phyloP scores from a whole-genome alignment of 225 moss, liverwort and hornwort genomes.

The Marchantia polymorpha region DNA sequence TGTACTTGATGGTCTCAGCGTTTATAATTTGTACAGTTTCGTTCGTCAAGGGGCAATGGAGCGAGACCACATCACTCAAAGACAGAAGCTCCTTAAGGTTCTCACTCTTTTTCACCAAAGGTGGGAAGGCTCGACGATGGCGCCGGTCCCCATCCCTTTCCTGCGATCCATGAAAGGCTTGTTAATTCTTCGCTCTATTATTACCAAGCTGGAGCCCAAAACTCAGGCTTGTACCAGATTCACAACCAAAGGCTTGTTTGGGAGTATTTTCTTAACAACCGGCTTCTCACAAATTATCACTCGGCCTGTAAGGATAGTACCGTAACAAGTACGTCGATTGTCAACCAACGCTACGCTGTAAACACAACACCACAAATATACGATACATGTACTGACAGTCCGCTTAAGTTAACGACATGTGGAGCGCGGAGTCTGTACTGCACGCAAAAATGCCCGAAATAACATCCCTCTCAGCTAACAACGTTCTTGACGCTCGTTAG shows the following conservation, averaged over 20 bases:
- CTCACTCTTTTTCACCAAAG: conserved; percentile 60
- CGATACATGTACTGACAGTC: too few species aligned
- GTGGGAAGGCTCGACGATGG: conserved; percentile 50
- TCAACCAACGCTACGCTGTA: too few species aligned
- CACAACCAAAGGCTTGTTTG: too few species aligned
- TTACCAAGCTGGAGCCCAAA: not conserved
- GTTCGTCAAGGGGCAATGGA: conserved; percentile 75
- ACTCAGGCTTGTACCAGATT: too few species aligned
- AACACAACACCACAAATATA: too few species aligned
- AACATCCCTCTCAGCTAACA: not conserved
- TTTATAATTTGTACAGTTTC: conserved; percentile 87
- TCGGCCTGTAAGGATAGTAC: too few species aligned
- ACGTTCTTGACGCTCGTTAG: not conserved
- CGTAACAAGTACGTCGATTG: too few species aligned
- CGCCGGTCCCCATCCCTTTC: conserved; percentile 48
- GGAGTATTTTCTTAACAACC: too few species aligned
- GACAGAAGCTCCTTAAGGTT: conserved; percentile 74
- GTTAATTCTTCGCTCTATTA: not conserved
- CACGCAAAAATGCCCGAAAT: not conserved
- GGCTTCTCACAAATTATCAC: too few species aligned
- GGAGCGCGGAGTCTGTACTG: not conserved
- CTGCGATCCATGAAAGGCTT: conserved; percentile 30
- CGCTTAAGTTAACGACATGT: too few species aligned
- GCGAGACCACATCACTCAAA: conserved; percentile 75
- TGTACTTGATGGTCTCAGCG: conserved; percentile 57